Base-by-base conservation (phyloP, 768 basidiomycete species). In the Saitozyma sp. region DNA sequence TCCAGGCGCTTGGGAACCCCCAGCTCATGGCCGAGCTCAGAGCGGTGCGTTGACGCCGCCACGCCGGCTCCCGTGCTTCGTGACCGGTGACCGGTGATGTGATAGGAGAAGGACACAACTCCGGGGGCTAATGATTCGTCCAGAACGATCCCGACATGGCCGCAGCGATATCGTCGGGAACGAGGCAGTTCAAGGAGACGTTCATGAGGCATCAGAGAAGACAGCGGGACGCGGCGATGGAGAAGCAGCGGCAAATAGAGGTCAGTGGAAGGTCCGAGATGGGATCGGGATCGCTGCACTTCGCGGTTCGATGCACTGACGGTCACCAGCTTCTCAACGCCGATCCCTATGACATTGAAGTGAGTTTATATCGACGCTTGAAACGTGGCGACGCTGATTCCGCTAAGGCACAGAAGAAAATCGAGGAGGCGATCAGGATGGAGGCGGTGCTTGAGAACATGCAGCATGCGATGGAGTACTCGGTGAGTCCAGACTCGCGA, bases 391-490 rank as follows among this genome's bases (percentile, higher is more conserved):
- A 6, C 42, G 42, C 54, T 59, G 38, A 57, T 45, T 16, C 16
- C 14, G 17, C 45, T 14, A 20, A 37, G 70, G 92, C 93, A 0
- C 96, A 98, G 80, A 83, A 83, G 62, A 87, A 84, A 82, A 99
- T 99, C 59, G 96, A 95, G 79, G 96, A 98, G 74, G 87, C 87
- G 6, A 97, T 99, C 65, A 81, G 89, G 62, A 89, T 92, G 76
- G 85, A 96, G 75, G 90, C 89, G 1, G 89, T 98, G 43, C 79
- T 88, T 69, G 94, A 97, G 82, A 96, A 96, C 74, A 83, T 94
- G 84, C 86, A 89, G 61, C 92, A 96, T 80, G 96, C 96, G 7
- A 82, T 97, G 65, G 94, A 97, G 77, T 92, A 90, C 68, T 88
- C 73, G 13, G 74, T 76, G 38, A 62, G 70, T 59, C 9, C 5